Percentiles rank a stretch among this genome's conserved stretches.
These are phyloP conservation scores for Trichoderma sp. DNA, from an alignment of 2,329 filamentous ascomycete species.

Conservation along the genomic window DNA sequence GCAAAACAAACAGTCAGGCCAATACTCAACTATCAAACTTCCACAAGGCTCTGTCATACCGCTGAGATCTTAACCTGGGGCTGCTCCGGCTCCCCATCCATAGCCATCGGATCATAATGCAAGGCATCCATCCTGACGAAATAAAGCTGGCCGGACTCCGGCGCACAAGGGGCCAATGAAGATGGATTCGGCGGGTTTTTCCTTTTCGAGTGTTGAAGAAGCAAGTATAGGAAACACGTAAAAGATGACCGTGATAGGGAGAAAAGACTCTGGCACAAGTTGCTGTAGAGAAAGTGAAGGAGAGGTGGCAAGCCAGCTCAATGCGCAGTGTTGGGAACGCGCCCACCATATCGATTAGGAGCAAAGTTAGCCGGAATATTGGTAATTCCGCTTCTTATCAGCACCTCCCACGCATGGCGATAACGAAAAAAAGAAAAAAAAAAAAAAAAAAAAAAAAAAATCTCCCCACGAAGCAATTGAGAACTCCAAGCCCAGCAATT, in stretches of 20 bases:
- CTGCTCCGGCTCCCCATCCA: conserved; percentile 56
- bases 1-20: not conserved
- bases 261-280: not conserved
- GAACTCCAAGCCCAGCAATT: not conserved
- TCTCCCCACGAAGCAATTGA: conserved; percentile 27
- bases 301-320: conserved; percentile 3
- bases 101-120: conserved; percentile 60
- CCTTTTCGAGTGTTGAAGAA: not conserved
- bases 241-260: not conserved
- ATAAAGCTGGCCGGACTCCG: conserved; percentile 2
- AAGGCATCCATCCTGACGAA: conserved; percentile 42
- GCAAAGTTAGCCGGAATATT: conserved; percentile 27
- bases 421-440: conserved; percentile 35
- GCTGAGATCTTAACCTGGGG: conserved; percentile 59
- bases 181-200: not conserved
- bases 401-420: conserved; percentile 21
- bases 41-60: conserved; percentile 36
- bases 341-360: conserved; percentile 13
- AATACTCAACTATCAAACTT: not conserved
- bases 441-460: conserved; percentile 38
- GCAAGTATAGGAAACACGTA: not conserved
- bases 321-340: conserved; percentile 12
- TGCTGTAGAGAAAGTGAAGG: conserved; percentile 4
- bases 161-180: not conserved
- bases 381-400: conserved; percentile 33